Evolutionary conservation across 768 basidiomycete species (phyloP).

Genomic region (Arthromyces matolae): DNA sequence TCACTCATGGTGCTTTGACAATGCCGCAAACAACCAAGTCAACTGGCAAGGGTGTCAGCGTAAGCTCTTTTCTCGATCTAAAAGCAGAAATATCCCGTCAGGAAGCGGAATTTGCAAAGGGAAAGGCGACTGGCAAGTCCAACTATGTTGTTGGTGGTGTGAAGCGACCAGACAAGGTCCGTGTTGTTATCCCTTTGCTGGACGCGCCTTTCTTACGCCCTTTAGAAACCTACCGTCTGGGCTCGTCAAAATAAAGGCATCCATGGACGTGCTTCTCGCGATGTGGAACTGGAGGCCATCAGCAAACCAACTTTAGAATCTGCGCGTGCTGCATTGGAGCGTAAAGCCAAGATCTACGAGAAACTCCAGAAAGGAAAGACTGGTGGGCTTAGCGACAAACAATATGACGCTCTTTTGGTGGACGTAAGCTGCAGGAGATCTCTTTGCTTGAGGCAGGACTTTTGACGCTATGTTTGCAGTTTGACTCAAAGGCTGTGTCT

Average conservation of each 20-base stretch:
- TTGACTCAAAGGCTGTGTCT: slow-evolving; percentile 52
- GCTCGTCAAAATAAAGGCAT: slow-evolving; percentile 74
- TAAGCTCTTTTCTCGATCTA: slow-evolving; percentile 79
- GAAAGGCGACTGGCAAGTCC: slow-evolving; percentile 55
- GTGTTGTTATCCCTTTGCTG: slow-evolving; percentile 5
- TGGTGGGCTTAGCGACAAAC: slow-evolving; percentile 71
- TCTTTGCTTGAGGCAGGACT: background rate
- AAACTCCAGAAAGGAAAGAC: slow-evolving; percentile 74
- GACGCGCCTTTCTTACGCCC: background rate
- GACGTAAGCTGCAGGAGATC: slow-evolving; percentile 60
- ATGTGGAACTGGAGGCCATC: slow-evolving; percentile 67
- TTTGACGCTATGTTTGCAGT: slow-evolving; percentile 36
- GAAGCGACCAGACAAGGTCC: slow-evolving; percentile 69
- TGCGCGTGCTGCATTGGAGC: slow-evolving; percentile 65
- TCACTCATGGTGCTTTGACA: too few species aligned
- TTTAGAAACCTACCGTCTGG: slow-evolving; percentile 78
- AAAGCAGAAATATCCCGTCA: slow-evolving; percentile 68
- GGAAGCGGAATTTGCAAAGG: slow-evolving; percentile 54
- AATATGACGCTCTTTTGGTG: slow-evolving; percentile 69
- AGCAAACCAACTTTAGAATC: slow-evolving; percentile 70
- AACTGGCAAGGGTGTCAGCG: slow-evolving; percentile 66
- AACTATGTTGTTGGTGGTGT: slow-evolving; percentile 56
- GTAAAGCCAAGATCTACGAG: slow-evolving; percentile 79
- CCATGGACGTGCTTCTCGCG: slow-evolving; percentile 54
- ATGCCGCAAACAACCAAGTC: slow-evolving; percentile 44